Conservation (phyloP, 2,329 filamentous ascomycete genomes). For the Periglandula ipomoeae region DNA sequence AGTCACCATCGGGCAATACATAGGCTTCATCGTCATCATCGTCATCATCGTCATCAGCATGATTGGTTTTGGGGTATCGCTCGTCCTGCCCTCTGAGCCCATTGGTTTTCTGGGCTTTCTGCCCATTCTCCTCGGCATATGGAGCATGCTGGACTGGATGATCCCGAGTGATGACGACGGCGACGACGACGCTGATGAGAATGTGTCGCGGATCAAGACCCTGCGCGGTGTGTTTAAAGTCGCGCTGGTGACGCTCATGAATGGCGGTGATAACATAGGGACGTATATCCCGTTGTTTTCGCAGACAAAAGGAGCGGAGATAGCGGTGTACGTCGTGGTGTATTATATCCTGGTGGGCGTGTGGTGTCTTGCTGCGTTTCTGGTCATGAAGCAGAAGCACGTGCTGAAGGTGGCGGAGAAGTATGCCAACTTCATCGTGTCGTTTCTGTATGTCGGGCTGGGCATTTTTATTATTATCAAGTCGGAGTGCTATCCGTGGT, state of each 20-base stretch:
- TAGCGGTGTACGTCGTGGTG: constrained; percentile 23
- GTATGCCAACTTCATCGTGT: constrained; percentile 18
- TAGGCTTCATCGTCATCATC: constrained; percentile 25
- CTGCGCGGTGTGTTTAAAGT: constrained; percentile 19
- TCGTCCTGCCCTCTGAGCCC: constrained; percentile 22
- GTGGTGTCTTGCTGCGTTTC: constrained; percentile 20
- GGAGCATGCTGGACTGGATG: constrained; percentile 16
- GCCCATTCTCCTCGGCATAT: constrained; percentile 23
- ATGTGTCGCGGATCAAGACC: constrained; percentile 6
- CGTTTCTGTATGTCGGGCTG: constrained; percentile 23
- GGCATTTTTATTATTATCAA: constrained; percentile 23
- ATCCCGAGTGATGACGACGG: constrained; percentile 8
- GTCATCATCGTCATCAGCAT: constrained; percentile 24
- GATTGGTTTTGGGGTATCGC: constrained; percentile 23
- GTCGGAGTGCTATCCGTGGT: constrained; percentile 24
- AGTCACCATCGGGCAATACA: constrained; percentile 18
- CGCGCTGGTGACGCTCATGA: constrained; percentile 22
- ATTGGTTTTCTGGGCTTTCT: constrained; percentile 26
- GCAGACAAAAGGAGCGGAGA: constrained; percentile 20
- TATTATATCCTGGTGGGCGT: constrained; percentile 24
- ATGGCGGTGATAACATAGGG: constrained; percentile 26
- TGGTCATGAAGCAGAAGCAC: constrained; percentile 23
- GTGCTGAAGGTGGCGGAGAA: constrained; percentile 16
- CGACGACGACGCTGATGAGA: constrained; percentile 11
- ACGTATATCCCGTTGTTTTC: constrained; percentile 26